A percentile compares a stretch with the other conserved stretches of the same genome.
Evolutionary conservation across 352 stramenopile species (phyloP).

Genomic region (Pythium biforme): DNA sequence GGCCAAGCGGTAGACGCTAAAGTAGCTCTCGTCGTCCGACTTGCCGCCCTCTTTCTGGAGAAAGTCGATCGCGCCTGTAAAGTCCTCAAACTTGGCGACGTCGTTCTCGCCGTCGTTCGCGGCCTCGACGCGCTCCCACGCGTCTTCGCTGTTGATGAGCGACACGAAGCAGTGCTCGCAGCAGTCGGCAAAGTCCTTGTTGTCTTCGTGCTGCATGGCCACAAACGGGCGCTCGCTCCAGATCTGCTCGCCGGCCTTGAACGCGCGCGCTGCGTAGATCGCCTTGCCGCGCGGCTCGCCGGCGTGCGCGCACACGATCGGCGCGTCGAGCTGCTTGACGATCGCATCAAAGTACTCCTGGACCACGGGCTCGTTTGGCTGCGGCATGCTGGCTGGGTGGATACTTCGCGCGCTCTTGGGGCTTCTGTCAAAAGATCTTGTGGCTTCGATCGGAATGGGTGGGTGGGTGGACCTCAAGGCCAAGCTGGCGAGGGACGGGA

Average conservation of each 20-base stretch:
- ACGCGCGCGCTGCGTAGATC: conserved; percentile 53
- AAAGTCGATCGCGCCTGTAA: conserved; percentile 55
- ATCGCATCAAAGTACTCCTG: conserved; percentile 65
- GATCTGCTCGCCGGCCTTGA: conserved; percentile 63
- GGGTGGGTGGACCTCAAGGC: background rate
- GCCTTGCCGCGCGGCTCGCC: conserved; percentile 68
- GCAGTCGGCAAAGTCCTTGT: conserved; percentile 77
- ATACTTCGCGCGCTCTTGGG: background rate
- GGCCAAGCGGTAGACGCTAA: conserved; percentile 58
- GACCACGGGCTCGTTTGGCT: conserved; percentile 42
- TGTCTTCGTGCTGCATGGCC: conserved; percentile 74
- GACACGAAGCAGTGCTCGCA: conserved; percentile 82
- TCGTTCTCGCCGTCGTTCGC: conserved; percentile 39
- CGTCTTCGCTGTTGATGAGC: conserved; percentile 59
- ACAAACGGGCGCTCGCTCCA: conserved; percentile 63
- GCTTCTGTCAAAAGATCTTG: background rate
- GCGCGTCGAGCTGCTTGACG: conserved; percentile 49
- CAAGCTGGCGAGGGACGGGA: too few relatives aligned
- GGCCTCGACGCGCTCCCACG: conserved; percentile 54
- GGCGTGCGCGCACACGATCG: conserved; percentile 51
- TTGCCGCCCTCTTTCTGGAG: conserved; percentile 68
- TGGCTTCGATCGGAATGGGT: background rate
- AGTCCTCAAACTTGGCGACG: conserved; percentile 47
- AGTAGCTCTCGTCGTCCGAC: conserved; percentile 66
- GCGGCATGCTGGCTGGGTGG: conserved; percentile 36